A percentile compares a stretch with the other conserved stretches of the same genome.
Conservation (phyloP, 2,329 filamentous ascomycete species). For the Dendryphion nanum region DNA sequence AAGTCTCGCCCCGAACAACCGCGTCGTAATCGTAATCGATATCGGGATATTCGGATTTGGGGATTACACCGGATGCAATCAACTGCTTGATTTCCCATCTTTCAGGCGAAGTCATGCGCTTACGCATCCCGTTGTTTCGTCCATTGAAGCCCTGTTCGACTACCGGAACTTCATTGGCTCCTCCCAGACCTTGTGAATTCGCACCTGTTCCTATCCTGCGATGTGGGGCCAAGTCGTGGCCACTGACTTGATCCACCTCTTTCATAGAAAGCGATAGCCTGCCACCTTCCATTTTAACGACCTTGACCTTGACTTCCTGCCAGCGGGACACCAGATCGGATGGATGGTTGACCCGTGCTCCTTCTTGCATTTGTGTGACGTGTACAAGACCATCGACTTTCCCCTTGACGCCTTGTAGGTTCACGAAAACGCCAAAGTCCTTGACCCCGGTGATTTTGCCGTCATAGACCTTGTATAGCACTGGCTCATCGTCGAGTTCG, state of each 20-base stretch:
- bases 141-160: conserved; percentile 59
- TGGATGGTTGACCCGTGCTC: conserved; percentile 85
- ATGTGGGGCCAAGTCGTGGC: conserved; percentile 77
- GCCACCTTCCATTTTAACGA: conserved; percentile 78
- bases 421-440: conserved; percentile 94
- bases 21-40: conserved; percentile 92
- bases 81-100: conserved; percentile 97
- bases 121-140: conserved; percentile 60
- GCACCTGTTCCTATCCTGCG: conserved; percentile 81
- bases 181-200: conserved; percentile 77
- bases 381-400: conserved; percentile 94
- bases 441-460: conserved; percentile 90
- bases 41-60: conserved; percentile 90
- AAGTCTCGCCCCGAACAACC: conserved; percentile 78
- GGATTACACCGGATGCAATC: conserved; percentile 91
- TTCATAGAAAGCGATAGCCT: conserved; percentile 94
- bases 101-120: conserved; percentile 94
- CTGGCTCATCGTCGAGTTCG: conserved; percentile 78
- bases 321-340: conserved; percentile 79
- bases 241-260: conserved; percentile 88
- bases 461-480: conserved; percentile 84
- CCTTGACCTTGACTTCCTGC: conserved; percentile 89
- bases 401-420: conserved; percentile 79
- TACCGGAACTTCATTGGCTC: conserved; percentile 55
- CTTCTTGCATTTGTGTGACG: conserved; percentile 82